Evolutionary conservation across 441 rosid species (phyloP), one percentile per base, ranked within the genome.

Genomic region (Croton laevigatus): DNA sequence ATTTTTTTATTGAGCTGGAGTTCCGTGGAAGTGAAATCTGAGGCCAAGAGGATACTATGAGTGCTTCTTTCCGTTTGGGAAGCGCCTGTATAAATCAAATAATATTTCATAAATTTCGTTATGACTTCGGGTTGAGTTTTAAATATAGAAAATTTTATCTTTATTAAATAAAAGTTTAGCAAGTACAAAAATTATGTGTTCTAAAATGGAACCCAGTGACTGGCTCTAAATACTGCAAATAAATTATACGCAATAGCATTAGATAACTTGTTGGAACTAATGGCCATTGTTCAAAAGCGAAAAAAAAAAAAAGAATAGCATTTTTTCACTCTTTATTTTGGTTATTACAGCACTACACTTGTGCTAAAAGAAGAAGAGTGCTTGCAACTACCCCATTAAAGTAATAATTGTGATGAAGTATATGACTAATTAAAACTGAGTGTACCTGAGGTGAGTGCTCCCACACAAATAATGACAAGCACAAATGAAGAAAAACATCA

Each of bases 11-110:
- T 54, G 89, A 82, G 71, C 72, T 85, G 38, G 76, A 63, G 72
- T 75, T 74, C 69, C 81, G 86, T 32, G 97, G 97, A 77, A 94
- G 97, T 73, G 93, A 88, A 73, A 78, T 84, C 71, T 81, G 81
- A 20, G 97, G 91, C 99, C 98, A 94, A 20, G 94, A 68, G 70
- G 99, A 90, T 77, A 94, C 84, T 73, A 94, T 90, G 40, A 94
- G 96, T 59, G 97, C 97, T 79, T 86, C 88, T 77, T 82, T 87
- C 73, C 85, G 79, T 45, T 76, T 69, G 20, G 96, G 96, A 42
- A 94, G 90, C 69, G 96, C 97, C 99, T 94, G 81, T 69, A 74
- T 32, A 75, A 19, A 82, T 70, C 32, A 27, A 27, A 27, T 27
- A 27, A 27, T 27, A 52, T 19, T 7, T 52, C 10, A n/a, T 52